These are phyloP conservation scores for Brassica incana DNA, from an alignment of 345 rosid genomes.

Conservation along the genomic window DNA sequence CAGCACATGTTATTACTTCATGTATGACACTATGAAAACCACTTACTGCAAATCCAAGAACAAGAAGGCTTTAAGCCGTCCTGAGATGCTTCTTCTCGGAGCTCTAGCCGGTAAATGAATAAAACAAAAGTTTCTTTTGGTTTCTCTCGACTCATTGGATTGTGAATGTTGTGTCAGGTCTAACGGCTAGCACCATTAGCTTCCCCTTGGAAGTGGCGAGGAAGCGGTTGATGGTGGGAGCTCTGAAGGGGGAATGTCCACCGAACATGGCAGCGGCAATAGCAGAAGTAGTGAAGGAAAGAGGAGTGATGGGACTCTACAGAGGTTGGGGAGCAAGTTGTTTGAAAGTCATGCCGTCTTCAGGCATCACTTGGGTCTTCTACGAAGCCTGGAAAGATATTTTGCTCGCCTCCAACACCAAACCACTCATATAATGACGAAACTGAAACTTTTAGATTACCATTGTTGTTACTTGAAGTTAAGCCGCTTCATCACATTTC, in stretches of 20 bases:
- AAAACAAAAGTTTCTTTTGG: background rate
- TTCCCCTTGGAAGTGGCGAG: slow-evolving; percentile 97
- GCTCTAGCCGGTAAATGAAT: slow-evolving; percentile 73
- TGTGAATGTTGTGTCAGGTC: slow-evolving; percentile 49
- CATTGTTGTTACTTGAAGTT: slow-evolving; percentile 17
- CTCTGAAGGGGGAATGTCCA: slow-evolving; percentile 84
- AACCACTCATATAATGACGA: slow-evolving; percentile 39
- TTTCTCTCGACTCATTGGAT: background rate
- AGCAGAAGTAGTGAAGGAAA: slow-evolving; percentile 77
- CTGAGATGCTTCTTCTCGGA: slow-evolving; percentile 89
- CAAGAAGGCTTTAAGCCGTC: slow-evolving; percentile 80
- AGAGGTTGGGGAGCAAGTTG: slow-evolving; percentile 99
- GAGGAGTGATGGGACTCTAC: slow-evolving; percentile 80
- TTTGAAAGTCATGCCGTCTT: slow-evolving; percentile 93
- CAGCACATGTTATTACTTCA: slow-evolving; percentile 92
- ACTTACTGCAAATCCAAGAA: slow-evolving; percentile 74
- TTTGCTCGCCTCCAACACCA: slow-evolving; percentile 51
- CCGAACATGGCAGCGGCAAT: slow-evolving; percentile 90
- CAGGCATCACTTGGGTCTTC: slow-evolving; percentile 97
- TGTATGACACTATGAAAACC: slow-evolving; percentile 79
- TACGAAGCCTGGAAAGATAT: slow-evolving; percentile 98
- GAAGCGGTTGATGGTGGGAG: slow-evolving; percentile 96
- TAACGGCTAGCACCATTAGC: slow-evolving; percentile 93
- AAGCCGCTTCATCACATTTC: slow-evolving; percentile 21
- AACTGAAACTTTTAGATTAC: background rate